Evolutionary conservation across 176 grass and related monocot genomes (phyloP), one percentile per base, ranked within the genome.

Genomic region (Thinopyrum elongatum): DNA sequence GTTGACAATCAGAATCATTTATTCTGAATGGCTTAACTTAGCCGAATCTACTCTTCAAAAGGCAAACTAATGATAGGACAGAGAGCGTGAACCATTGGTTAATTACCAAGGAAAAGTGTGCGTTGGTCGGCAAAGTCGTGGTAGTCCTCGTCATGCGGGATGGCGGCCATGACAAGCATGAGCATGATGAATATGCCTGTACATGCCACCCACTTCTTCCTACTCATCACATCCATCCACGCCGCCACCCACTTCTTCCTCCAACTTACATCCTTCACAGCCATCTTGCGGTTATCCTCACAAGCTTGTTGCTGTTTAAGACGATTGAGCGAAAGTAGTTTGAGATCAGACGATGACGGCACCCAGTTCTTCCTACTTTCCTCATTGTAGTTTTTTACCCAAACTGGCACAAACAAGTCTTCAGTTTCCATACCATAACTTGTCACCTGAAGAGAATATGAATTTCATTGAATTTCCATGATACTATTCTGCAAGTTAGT

Each of bases 41-140:
- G 65, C 29, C 16, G 15, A 19, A 66, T 17, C 28, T 66, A 66
- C 27, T 6, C 21, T 77, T 81, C n/a, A 27, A 66, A 29, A 30
- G 26, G 28, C 31, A 31, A 59, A 2, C 10, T 31, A 4, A 79
- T 19, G 1, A 66, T 11, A 31, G 51, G 26, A 66, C 41, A 2
- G 69, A 70, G 73, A 25, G 17, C 29, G 65, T 38, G 5, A 11
- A 23, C 15, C 34, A 5, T n/a, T 26, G 67, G 53, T 69, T 67
- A 67, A 17, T 67, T 85, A 98, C 95, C 95, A 44, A 95, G 81
- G 83, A 98, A 90, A 67, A 95, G 88, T 8, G 51, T 31, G 28
- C 93, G 91, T 30, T 93, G 91, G 86, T 95, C 95, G 36, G 93
- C 93, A 78, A 95, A 98, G 88, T 90, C 38, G 78, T 98, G 95